Conservation (phyloP, 2,329 filamentous ascomycete species). For the Tolypocladium inflatum region DNA sequence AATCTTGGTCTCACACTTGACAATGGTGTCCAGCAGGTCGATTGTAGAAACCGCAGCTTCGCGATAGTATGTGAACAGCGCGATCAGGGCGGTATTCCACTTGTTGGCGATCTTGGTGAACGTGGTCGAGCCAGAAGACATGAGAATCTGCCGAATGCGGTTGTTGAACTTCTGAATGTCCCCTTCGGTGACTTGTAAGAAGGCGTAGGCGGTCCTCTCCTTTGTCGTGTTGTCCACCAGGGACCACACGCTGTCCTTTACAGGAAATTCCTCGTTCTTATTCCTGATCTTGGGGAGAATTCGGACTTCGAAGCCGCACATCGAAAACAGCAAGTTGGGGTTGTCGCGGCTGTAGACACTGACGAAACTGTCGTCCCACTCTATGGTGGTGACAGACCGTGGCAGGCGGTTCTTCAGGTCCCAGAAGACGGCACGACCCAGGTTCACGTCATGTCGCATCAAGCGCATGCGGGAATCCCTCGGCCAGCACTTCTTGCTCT, state of each 20-base stretch:
- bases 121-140: conserved; percentile 98
- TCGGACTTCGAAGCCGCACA: conserved; percentile 96
- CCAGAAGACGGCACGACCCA: conserved; percentile 97
- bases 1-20: conserved; percentile 99
- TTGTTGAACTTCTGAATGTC: conserved; percentile 99
- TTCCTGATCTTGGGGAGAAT: conserved; percentile 94
- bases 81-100: conserved; percentile 97
- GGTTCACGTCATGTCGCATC: conserved; percentile 97
- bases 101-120: conserved; percentile 99
- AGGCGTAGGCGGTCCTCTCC: conserved; percentile 93
- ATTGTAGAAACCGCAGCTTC: conserved; percentile 96
- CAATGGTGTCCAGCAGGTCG: conserved; percentile 88
- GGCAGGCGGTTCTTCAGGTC: conserved; percentile 95
- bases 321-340: conserved; percentile 91
- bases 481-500: conserved; percentile 99
- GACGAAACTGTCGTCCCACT: conserved; percentile 98
- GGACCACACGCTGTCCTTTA: conserved; percentile 98
- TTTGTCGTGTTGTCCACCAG: conserved; percentile 94
- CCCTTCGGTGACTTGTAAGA: conserved; percentile 94
- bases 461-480: conserved; percentile 94
- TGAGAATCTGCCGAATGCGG: conserved; percentile 92
- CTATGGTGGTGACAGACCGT: conserved; percentile 89
- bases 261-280: conserved; percentile 89
- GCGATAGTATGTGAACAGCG: conserved; percentile 96
- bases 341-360: conserved; percentile 98